phyloP scores from a whole-genome alignment of 2,329 filamentous ascomycete genomes.

The Akanthomyces uredinophilus region DNA sequence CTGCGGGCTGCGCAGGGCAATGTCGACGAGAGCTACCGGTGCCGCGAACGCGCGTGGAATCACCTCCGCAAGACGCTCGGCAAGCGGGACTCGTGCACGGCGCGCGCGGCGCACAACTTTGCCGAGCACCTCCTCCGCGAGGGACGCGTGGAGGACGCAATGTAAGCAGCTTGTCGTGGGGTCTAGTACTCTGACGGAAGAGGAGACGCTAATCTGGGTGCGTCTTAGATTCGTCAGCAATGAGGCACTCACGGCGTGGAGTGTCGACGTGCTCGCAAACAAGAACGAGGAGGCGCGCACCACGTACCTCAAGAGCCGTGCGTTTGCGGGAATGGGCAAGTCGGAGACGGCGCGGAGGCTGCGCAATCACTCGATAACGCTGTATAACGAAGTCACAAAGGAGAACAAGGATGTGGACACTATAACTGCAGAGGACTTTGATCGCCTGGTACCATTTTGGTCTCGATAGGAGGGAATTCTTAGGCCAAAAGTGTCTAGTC shows the following conservation, averaged over 20 bases:
- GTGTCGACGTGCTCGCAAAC: conserved; percentile 13
- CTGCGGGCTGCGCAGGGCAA: conserved; percentile 10
- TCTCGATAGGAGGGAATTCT: not conserved
- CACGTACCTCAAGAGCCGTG: conserved; percentile 13
- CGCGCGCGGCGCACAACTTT: conserved; percentile 12
- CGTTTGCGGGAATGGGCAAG: conserved; percentile 12
- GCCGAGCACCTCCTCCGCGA: conserved; percentile 13
- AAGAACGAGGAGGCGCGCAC: conserved; percentile 15
- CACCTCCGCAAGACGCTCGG: conserved; percentile 15
- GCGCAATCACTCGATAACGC: not conserved
- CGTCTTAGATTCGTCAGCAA: conserved; percentile 7
- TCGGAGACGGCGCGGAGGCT: conserved; percentile 10
- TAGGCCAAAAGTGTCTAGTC: too few relatives aligned
- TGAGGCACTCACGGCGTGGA: conserved; percentile 10
- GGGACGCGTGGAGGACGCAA: conserved; percentile 2
- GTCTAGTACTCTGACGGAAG: too few relatives aligned
- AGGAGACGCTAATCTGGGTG: not conserved
- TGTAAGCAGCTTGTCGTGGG: not conserved
- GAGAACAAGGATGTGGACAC: conserved; percentile 1
- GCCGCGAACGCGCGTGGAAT: conserved; percentile 7
- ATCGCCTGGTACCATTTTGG: conserved; percentile 16
- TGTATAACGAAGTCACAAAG: conserved; percentile 10
- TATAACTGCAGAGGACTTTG: conserved; percentile 13
- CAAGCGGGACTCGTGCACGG: conserved; percentile 13
- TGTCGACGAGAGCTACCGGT: conserved; percentile 7